Base-by-base conservation (phyloP, 2,329 filamentous ascomycete species). In the Phialocephala sp. region DNA sequence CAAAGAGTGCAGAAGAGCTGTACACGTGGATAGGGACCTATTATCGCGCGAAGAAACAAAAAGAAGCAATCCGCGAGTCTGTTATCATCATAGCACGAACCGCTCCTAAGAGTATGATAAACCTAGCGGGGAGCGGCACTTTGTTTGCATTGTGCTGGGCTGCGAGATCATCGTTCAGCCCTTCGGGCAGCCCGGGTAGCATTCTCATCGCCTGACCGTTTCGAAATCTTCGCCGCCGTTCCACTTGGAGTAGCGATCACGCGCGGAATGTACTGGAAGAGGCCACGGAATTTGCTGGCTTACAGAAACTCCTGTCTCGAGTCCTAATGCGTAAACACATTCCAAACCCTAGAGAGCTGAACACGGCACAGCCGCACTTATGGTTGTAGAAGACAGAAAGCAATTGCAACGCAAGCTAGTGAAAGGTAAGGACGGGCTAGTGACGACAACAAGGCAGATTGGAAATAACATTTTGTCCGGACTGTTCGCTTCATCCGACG, bases 41-140 rank as follows among this genome's bases (percentile, higher is more conserved):
- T 22, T 9, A 50, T 50, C n/a, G n/a, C n/a, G n/a, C 45, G n/a
- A 24, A 50, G 45, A 50, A 22, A 11, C 45, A 22, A 32, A 15
- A 57, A 39, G 32, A 57, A 20, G 32, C 18, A 12, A 57, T 8
- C 55, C 8, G 32, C 8, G 36, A 57, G n/a, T 39, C 14, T 37
- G 32, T 14, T 57, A 41, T 27, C 12, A 39, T 39, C 35, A 57
- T 57, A 37, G 55, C 55, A 57, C 27, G 55, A 57, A 39, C 55
- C 32, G 8, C 27, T 37, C 18, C 14, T 20, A 9, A 22, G 36
- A 57, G 36, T 18, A 39, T 15, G 32, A 22, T 9, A 36, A 57
- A 57, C 36, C 55, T 36, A 36, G 36, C 14, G 20, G 8, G 41
- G 27, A 35, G 35, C 32, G 55, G 55, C 12, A 36, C 18, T 22